Base-by-base conservation (phyloP, 805 yeast genomes). In the Candida xyloterini region DNA sequence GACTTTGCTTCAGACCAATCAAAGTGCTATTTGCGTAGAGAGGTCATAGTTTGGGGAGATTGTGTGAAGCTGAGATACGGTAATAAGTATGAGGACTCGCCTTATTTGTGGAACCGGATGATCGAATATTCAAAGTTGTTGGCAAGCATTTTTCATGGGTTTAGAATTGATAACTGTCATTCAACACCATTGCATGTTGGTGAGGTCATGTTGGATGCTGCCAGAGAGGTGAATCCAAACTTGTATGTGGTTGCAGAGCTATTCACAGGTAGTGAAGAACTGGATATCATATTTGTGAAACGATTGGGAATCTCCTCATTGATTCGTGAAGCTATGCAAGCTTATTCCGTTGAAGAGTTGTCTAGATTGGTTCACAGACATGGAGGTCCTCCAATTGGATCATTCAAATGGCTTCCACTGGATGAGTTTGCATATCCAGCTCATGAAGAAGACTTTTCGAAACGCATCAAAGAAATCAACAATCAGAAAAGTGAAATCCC, bases 161-260 rank as follows among this genome's bases (percentile, higher is more conserved):
- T 91, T 57, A 76, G 99, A 56, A 83, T 91, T 43, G 99, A 91
- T 60, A 91, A 91, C 56, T 88, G 96, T 56, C 98, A 93, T 59
- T 89, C 97, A 0, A 91, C 99, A 0, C 99, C 99, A 10, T 55
- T 91, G 25, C 96, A 88, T 62, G 98, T 93, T 26, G 99, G 96
- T 27, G 95, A 88, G 57, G 78, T 79, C 35, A 73, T 90, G 50
- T 70, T 91, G 37, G 98, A 90, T 62, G 79, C 82, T 39, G 99
- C 99, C 0, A 79, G 99, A 59, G 67, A 68, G 28, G 82, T 80
- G 21, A 84, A 91, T 48, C 95, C 95, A 2, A 80, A 91, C 52
- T 65, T 91, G 21, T 91, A 91, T 55, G 89, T 91, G 21, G 96
- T 89, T 30, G 98, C 98, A 1, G 99, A 91, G 59, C 70, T 91